Percentiles rank a stretch among this genome's conserved stretches.
phyloP scores from a whole-genome alignment of 164 flowering plant genomes.

The Brasenia schreberi region DNA sequence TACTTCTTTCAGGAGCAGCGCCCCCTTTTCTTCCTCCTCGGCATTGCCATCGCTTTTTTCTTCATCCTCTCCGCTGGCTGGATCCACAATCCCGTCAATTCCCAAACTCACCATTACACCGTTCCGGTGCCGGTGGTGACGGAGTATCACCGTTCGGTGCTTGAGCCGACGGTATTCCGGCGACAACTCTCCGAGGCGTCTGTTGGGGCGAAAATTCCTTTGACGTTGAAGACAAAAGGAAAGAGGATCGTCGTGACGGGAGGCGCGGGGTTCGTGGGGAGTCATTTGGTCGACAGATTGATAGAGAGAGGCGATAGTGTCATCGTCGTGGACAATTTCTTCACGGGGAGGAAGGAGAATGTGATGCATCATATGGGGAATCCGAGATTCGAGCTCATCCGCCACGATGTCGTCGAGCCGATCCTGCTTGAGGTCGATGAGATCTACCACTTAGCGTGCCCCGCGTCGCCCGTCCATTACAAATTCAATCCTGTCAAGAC shows the following conservation, averaged over 20 bases:
- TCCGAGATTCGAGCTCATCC: conserved; percentile 76
- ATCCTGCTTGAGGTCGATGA: conserved; percentile 81
- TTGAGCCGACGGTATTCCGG: not conserved
- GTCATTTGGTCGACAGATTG: conserved; percentile 78
- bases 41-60: conserved; percentile 53
- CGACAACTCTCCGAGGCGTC: conserved; percentile 7
- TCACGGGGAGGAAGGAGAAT: conserved; percentile 86
- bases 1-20: conserved; percentile 75
- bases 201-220: conserved; percentile 52
- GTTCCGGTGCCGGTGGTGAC: not conserved
- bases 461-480: conserved; percentile 90
- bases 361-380: conserved; percentile 82
- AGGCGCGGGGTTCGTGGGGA: conserved; percentile 92
- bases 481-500: conserved; percentile 96
- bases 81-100: conserved; percentile 6
- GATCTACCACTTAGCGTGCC: conserved; percentile 93
- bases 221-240: conserved; percentile 68
- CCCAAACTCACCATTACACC: conserved; percentile 3
- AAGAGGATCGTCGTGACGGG: conserved; percentile 79
- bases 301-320: conserved; percentile 78
- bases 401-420: conserved; percentile 91
- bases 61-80: conserved; percentile 30
- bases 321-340: conserved; percentile 87
- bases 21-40: conserved; percentile 54
- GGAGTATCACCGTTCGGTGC: conserved; percentile 8